Base-by-base conservation (phyloP, 805 yeast genomes). In the Yarrowia deformans region DNA sequence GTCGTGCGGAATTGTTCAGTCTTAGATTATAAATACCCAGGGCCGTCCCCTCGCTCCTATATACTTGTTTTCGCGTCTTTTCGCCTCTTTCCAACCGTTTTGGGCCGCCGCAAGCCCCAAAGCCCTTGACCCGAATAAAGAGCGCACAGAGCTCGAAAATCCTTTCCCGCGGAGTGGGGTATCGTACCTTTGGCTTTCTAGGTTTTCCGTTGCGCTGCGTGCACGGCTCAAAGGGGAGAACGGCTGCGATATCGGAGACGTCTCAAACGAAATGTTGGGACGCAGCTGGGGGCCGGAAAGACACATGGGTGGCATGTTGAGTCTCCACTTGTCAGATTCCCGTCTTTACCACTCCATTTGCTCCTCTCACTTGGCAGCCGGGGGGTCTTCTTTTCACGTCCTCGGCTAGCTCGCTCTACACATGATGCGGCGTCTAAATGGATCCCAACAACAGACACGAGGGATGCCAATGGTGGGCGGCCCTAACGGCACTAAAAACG, bases 81-180 rank as follows among this genome's bases (percentile, higher is more conserved):
- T 9, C 34, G 35, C 29, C 48, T 56, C 42, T 56, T 56, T 2
- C 63, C 39, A 40, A 23, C 29, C 29, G 29, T 23, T 23, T 23
- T 23, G 29, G 29, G 29, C 29, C 29, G 66, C 66, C 66, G 66
- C 66, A 60, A 42, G 8, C 63, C 48, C 19, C 29, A 23, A 40
- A 39, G 63, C 64, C 66, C 40, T 60, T 60, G 52, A 34, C 52
- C 66, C 66, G 66, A 60, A 45, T 60, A 43, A 60, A 60, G 23
- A 34, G 52, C 66, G 66, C 66, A 45, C 52, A 8, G 29, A 10
- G 13, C 18, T 60, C 52, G 66, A 60, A 60, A 60, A 60, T 60
- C 66, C 66, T 60, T 60, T 60, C 52, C 66, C 52, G 66, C 66
- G 52, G 52, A 60, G 66, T 60, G 66, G 66, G 66, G 66, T 60